These are phyloP conservation scores for Globisporangium viniferum DNA, from an alignment of 352 stramenopile genomes.

Conservation along the genomic window DNA sequence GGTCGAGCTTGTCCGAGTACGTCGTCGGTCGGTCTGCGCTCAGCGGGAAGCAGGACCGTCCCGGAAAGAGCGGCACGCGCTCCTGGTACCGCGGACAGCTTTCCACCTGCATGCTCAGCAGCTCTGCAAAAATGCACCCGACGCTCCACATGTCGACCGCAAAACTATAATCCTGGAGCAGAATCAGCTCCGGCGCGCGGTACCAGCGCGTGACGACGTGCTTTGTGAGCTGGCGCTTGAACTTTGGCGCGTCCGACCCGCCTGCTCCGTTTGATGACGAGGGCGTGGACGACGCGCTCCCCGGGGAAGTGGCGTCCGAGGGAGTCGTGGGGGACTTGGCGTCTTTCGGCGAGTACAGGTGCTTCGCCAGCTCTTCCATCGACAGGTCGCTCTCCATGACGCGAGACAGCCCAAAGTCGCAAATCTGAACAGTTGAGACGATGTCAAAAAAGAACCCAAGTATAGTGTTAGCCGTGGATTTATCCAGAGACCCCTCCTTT, in stretches of 20 bases:
- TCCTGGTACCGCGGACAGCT: constrained; percentile 85
- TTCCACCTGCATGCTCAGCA: constrained; percentile 87
- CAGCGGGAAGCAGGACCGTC: constrained; percentile 82
- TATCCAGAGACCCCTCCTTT: background rate
- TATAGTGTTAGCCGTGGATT: background rate
- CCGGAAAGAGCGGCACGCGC: constrained; percentile 79
- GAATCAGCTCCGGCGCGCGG: constrained; percentile 94
- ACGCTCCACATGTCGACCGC: constrained; percentile 99
- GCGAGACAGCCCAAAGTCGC: constrained; percentile 80
- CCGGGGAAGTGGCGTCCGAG: constrained; percentile 62
- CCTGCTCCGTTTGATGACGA: constrained; percentile 28
- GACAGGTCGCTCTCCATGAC: constrained; percentile 76
- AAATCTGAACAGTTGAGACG: constrained; percentile 41
- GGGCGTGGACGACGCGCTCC: constrained; percentile 64
- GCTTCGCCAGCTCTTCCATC: constrained; percentile 73
- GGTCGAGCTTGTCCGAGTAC: constrained; percentile 87
- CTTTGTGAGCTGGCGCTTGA: constrained; percentile 93
- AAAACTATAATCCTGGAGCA: constrained; percentile 95
- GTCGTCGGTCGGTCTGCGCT: constrained; percentile 80
- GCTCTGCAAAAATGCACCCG: constrained; percentile 92
- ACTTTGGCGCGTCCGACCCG: constrained; percentile 50
- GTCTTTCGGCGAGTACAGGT: constrained; percentile 79
- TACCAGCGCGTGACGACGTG: constrained; percentile 99
- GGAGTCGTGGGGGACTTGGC: constrained; percentile 66
- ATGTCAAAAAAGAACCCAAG: background rate